A percentile compares a stretch with the other conserved stretches of the same genome.
Conservation (phyloP, 2,329 filamentous ascomycete genomes). For the Leptographium lundbergii region DNA sequence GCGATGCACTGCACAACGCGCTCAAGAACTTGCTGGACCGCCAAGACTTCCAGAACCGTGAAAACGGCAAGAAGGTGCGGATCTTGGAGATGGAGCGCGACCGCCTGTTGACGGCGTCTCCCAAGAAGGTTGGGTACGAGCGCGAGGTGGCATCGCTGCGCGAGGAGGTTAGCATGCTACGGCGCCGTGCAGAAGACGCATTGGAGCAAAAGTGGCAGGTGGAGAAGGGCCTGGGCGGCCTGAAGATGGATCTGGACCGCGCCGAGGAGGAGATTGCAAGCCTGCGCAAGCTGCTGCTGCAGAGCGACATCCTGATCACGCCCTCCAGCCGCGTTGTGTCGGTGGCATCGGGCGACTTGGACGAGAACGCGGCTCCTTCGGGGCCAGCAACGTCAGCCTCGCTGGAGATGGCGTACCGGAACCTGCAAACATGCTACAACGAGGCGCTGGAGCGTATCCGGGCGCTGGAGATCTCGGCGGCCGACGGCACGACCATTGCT, state of each 20-base stretch:
- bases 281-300: conserved; percentile 64
- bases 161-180: conserved; percentile 71
- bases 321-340: conserved; percentile 32
- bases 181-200: conserved; percentile 82
- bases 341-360: conserved; percentile 13
- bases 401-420: conserved; percentile 59
- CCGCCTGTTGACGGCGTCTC: conserved; percentile 53
- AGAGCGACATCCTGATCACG: conserved; percentile 69
- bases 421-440: conserved; percentile 59
- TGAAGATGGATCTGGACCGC: conserved; percentile 90
- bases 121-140: conserved; percentile 68
- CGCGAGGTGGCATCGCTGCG: conserved; percentile 69
- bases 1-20: conserved; percentile 81
- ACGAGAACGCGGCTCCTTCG: conserved; percentile 18
- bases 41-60: conserved; percentile 71
- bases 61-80: conserved; percentile 70
- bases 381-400: conserved; percentile 53
- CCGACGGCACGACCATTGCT: background rate
- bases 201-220: conserved; percentile 76
- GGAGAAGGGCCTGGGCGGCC: conserved; percentile 20
- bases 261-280: conserved; percentile 85
- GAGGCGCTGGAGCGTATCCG: conserved; percentile 56
- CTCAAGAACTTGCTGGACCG: conserved; percentile 75
- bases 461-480: conserved; percentile 36
- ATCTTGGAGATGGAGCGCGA: conserved; percentile 69